phyloP scores from a whole-genome alignment of 805 yeast species.

The Osmozyma mogii region DNA sequence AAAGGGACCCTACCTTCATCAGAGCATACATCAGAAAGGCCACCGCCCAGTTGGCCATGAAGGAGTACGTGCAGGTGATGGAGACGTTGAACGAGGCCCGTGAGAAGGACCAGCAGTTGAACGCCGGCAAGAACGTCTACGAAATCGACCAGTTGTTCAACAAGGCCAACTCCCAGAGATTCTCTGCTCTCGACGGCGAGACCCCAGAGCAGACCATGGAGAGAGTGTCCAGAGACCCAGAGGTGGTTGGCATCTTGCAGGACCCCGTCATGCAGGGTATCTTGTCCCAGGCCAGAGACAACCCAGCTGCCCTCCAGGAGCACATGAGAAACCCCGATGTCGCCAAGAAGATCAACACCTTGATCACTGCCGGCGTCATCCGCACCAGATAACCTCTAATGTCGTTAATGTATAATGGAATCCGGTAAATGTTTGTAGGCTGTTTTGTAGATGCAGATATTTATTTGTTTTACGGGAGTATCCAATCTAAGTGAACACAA shows the following conservation, averaged over 20 bases:
- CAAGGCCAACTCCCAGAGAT: conserved; percentile 74
- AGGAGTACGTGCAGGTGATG: conserved; percentile 73
- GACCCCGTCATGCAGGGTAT: conserved; percentile 97
- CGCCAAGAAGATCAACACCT: conserved; percentile 74
- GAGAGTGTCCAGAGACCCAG: conserved; percentile 90
- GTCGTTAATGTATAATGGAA: not conserved
- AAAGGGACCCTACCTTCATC: conserved; percentile 78
- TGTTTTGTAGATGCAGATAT: too few species aligned
- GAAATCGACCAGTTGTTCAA: conserved; percentile 80
- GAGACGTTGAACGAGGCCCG: conserved; percentile 79
- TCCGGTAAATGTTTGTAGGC: too few species aligned
- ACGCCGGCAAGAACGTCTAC: conserved; percentile 44
- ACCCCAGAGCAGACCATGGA: conserved; percentile 92
- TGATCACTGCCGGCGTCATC: conserved; percentile 95
- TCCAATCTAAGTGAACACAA: too few species aligned
- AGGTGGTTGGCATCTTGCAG: conserved; percentile 77
- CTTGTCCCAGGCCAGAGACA: conserved; percentile 84
- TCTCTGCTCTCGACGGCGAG: conserved; percentile 77
- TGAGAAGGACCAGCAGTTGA: conserved; percentile 57
- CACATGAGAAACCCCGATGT: conserved; percentile 97
- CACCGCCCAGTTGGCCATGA: conserved; percentile 83
- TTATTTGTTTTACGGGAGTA: too few species aligned
- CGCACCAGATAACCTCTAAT: conserved; percentile 55
- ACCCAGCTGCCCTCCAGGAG: conserved; percentile 95
- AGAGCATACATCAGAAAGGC: conserved; percentile 98